These are phyloP conservation scores for Stachybotrys echinatus DNA, from an alignment of 2,329 filamentous ascomycete species.

Conservation along the genomic window DNA sequence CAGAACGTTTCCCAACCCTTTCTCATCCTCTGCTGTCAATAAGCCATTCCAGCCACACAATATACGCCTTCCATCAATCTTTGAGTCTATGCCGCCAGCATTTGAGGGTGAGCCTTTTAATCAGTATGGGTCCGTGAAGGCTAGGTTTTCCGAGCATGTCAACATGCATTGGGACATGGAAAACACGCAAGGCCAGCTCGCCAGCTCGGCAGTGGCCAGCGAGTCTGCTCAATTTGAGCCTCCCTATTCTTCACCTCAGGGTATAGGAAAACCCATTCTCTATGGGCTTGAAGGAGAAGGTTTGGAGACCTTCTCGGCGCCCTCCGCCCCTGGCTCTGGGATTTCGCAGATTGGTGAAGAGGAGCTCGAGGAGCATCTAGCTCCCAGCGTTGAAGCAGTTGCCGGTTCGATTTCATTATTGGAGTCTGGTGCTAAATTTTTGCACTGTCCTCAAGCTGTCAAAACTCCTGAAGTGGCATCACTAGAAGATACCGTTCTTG, in stretches of 20 bases:
- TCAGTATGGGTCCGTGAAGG: no score
- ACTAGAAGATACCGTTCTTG: neutral
- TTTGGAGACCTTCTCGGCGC: no score
- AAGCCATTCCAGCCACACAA: neutral
- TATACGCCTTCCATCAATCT: slow-evolving; percentile 13
- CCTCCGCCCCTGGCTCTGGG: no score
- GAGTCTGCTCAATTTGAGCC: no score
- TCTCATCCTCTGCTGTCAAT: neutral
- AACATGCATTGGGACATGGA: no score
- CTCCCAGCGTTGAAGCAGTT: neutral
- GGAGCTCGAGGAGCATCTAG: neutral
- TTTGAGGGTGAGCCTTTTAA: neutral
- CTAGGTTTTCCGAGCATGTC: no score
- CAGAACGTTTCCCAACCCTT: neutral
- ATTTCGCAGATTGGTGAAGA: neutral
- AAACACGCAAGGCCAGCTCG: no score
- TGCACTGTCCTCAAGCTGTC: slow-evolving; percentile 15
- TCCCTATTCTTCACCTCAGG: no score
- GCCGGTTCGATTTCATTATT: slow-evolving; percentile 13
- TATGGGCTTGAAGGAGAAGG: no score
- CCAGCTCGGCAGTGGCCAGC: no score
- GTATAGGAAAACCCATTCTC: no score
- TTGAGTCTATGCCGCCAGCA: slow-evolving; percentile 7
- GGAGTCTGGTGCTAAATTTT: slow-evolving; percentile 24
- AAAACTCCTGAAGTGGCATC: neutral